Evolutionary conservation across 106 monocot species (phyloP), one percentile per base, ranked within the genome.

Genomic region (Apostasia shenzhenica): DNA sequence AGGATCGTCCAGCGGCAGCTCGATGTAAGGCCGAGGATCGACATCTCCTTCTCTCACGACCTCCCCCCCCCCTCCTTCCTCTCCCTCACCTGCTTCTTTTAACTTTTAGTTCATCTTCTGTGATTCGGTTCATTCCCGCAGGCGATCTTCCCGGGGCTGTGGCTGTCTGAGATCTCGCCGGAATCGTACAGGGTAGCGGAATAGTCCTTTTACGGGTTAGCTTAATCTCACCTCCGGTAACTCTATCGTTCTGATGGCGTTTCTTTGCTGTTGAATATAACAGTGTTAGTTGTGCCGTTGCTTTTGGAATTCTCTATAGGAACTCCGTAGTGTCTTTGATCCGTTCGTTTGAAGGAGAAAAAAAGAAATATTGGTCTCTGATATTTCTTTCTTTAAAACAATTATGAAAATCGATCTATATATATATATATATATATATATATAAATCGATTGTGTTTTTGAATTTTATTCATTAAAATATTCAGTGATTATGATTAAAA

Each of bases 1-100:
- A 74, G 78, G 50, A 26, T 46, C 67, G 64, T 81, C 8, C 78
- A 85, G 78, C 74, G 68, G 63, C 70, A 78, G 67, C 77, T 85
- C 74, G 78, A 85, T 57, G 85, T 85, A 74, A 78, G 77, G 2
- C 60, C 41, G 40, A 10, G 3, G 3, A 44, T 3, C 45, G 2
- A 40, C 43, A 59, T 59, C 59, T 37, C 59, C 8, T 13, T 11
- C 41, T 8, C 45, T 40, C 4, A 2, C 44, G 2, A 5, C 42
- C 8, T 2, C 10, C 41, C 12, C 62, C 26, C 26, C 26, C 26
- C 59, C 8, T 13, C 44, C 41, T 8, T 13, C 44, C 4, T 5
- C 44, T 13, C 7, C 42, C 8, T 2, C 10, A 37, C 12, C 62
- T 11, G 12, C 44, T 1, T 44, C 62, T 45, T 13, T 44, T 50